Base-by-base conservation (phyloP, 2,329 filamentous ascomycete genomes). In the Botrytis squamosa region DNA sequence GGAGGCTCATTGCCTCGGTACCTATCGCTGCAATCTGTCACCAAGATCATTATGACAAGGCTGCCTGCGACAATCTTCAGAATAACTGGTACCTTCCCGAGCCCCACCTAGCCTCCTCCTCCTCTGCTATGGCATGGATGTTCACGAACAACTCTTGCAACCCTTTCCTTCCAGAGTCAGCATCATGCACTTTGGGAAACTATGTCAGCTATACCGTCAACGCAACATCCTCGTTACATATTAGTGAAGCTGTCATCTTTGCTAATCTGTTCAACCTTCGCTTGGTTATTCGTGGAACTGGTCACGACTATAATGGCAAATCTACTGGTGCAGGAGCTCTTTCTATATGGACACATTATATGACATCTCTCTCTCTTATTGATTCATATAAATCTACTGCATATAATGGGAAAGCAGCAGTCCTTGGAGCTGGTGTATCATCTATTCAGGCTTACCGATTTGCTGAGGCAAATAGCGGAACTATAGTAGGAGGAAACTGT, bases 251-350 rank as follows among this genome's bases (percentile, higher is more conserved):
- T 6, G 76, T 84, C n/a, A 74, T 76, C 10, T 84, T 84, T 74
- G 82, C 81, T 36, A 76, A 74, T 66, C 74, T 74, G 67, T 72
- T 80, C 20, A 83, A 83, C 67, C 79, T 85, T 60, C 81, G 84
- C 1, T 77, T 85, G 1, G 82, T 83, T 42, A 84, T 89, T 73
- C 84, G 86, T 74, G 88, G 88, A 75, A 88, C 87, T 0, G 88
- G 87, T 1, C 87, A 89, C 77, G 86, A 88, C 66, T 86, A 84
- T 74, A 82, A 81, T 29, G 70, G 70, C n/a, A 72, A 72, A 25
- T 72, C 70, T 14, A 65, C 70, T 29, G 70, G 70, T 18, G 62
- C 70, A 9, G 70, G 70, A 16, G 70, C 60, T 4, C 62, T 59
- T 33, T 1, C 62, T 20, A 33, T 72, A 22, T 72, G 70, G 60